Base-by-base conservation (phyloP, 768 basidiomycete species). In the Erythrobasidium yunnanense region DNA sequence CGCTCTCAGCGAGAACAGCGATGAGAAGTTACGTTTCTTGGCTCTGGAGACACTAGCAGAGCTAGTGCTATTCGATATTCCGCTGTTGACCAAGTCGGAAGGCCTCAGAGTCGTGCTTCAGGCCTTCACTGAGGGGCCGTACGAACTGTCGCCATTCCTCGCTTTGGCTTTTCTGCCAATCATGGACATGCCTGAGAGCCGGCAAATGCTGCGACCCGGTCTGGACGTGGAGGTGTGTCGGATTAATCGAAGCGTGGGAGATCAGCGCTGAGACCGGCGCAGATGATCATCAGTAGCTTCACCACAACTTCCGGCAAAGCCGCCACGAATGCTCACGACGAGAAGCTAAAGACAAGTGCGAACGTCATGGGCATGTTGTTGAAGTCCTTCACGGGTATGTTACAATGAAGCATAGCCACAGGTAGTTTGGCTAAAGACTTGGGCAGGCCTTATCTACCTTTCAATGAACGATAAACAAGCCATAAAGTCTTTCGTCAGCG, bases 301-400 rank as follows among this genome's bases (percentile, higher is more conserved):
- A 96, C 92, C 1, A 92, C 96, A 74, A 87, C 88, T 0, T 91
- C 92, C 71, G 88, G 88, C 0, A 90, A 88, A 70, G 85, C 86
- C 0, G 74, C 82, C 8, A 85, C 56, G 22, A 42, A 17, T 25
- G 35, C 86, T 45, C 85, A 90, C 71, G 81, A 83, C 1, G 89
- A 92, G 17, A 81, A 85, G 50, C 85, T 97, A 79, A 82, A 84
- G 69, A 83, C 84, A 11, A 86, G 85, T 69, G 82, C 86, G 5
- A 85, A 82, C 70, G 83, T 92, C 57, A 84, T 93, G 34, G 83
- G 85, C 58, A 79, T 85, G 46, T 86, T 95, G 83, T 75, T 99
- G 55, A 83, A 87, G 55, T 90, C 87, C 13, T 99, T 92, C 91
- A 87, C 89, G 71, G 93, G 92, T 93, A 73, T 60, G 86, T 78